These are phyloP conservation scores for Hypoxylon fuscum DNA, from an alignment of 495 filamentous ascomycete species.

Conservation along the genomic window DNA sequence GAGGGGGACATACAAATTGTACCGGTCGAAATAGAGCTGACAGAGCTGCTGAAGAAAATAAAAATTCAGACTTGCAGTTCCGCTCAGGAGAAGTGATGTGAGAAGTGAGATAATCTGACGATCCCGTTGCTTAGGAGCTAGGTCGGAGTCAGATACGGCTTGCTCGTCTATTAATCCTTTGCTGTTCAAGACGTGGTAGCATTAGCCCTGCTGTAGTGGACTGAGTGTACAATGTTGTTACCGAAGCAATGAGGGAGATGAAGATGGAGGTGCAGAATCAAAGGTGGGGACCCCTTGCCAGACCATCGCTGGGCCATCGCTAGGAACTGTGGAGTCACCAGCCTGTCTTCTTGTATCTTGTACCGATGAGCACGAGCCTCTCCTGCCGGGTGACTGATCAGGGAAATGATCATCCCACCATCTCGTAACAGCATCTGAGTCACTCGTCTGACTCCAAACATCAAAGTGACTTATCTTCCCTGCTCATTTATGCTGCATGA, in stretches of 20 bases:
- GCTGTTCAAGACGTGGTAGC: neutral
- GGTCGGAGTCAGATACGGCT: slow-evolving; percentile 4
- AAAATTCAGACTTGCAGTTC: neutral
- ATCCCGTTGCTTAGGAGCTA: slow-evolving; percentile 12
- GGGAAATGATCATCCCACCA: slow-evolving; percentile 33
- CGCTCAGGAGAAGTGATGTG: neutral
- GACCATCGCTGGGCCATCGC: neutral
- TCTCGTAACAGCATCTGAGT: too few species aligned
- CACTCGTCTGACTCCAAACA: neutral
- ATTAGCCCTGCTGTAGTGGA: slow-evolving; percentile 5
- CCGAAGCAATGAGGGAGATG: slow-evolving; percentile 1
- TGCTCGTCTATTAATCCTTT: too few species aligned
- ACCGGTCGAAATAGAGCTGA: slow-evolving; percentile 6
- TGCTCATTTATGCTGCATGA: too few species aligned
- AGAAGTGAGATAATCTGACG: slow-evolving; percentile 17
- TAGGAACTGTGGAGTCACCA: slow-evolving; percentile 14
- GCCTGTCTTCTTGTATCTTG: neutral
- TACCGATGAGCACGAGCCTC: slow-evolving; percentile 30
- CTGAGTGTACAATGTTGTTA: slow-evolving; percentile 6
- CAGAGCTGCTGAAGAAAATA: neutral
- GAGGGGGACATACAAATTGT: slow-evolving; percentile 4
- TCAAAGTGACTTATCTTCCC: neutral
- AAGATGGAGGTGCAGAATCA: neutral
- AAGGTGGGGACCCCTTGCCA: slow-evolving; percentile 1
- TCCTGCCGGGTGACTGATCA: slow-evolving; percentile 8